phyloP scores from a whole-genome alignment of 306 rosid species.

The Astragalus membranaceus region DNA sequence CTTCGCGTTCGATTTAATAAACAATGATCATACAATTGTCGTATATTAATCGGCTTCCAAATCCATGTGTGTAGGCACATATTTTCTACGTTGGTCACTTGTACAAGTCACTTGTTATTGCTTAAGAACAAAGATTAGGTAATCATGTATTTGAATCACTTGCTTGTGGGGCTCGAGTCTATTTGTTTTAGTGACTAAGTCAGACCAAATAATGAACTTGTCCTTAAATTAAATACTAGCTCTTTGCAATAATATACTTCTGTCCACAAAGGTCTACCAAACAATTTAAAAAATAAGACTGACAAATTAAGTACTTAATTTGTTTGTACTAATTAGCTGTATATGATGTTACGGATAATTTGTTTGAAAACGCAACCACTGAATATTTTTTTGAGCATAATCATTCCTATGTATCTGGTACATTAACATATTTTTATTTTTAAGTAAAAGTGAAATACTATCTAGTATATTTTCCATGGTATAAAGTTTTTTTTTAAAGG shows the following conservation, averaged over 20 bases:
- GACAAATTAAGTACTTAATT: constrained; percentile 1
- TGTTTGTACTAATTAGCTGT: background rate
- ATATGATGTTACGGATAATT: background rate
- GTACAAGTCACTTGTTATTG: constrained; percentile 15
- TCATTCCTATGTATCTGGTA: background rate
- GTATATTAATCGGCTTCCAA: constrained; percentile 6
- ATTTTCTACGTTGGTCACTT: constrained; percentile 16
- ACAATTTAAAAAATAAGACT: background rate
- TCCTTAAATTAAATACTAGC: background rate
- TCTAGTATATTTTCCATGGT: too few relatives aligned
- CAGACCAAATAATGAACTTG: constrained; percentile 10
- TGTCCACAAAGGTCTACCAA: constrained; percentile 18
- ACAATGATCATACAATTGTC: background rate
- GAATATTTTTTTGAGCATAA: background rate
- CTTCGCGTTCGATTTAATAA: background rate
- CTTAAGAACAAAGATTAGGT: constrained; percentile 28
- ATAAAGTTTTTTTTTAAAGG: too few relatives aligned
- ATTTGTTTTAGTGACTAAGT: constrained; percentile 1
- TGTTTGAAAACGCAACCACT: constrained; percentile 17
- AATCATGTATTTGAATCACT: constrained; percentile 18
- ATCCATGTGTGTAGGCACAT: constrained; percentile 21
- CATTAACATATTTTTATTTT: background rate
- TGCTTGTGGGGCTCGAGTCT: constrained; percentile 23
- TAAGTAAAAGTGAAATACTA: too few relatives aligned
- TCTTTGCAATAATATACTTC: constrained; percentile 9